Base-by-base conservation (phyloP, 495 filamentous ascomycete species). In the Neurospora sp. region DNA sequence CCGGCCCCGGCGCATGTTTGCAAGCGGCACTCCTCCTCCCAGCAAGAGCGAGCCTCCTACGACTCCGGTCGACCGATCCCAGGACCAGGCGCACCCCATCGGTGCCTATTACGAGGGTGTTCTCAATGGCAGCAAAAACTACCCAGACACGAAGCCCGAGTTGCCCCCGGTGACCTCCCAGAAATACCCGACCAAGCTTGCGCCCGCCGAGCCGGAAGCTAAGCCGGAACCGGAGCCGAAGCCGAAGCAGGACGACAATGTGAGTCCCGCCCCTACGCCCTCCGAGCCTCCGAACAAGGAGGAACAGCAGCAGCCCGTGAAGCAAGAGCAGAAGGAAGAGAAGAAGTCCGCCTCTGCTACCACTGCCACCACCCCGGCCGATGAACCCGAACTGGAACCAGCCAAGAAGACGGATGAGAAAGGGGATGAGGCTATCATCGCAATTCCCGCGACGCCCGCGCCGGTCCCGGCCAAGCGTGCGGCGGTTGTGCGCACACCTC, bases 31-130 rank as follows among this genome's bases (percentile, higher is more conserved):
- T 5, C 31, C 53, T 16, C 22, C 71, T 22, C 41, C 74, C 10
- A 74, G 70, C 39, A 74, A 73, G 69, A 69, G 71, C 73, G 68
- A 72, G 38, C 39, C 74, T 40, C 72, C 72, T 22, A 73, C 74
- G 68, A 71, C 72, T 40, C 74, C 79, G 38, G 73, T 72, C 16
- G 73, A 74, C 41, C 72, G 72, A 31, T 70, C 74, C 44, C 68
- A 71, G 22, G 74, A 73, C 41, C 81, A 84, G 65, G 83, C 82
- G 7, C 73, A 76, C 42, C 81, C 81, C 5, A 73, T 80, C 31
- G 81, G 80, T 9, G 59, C 78, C 69, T 87, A 83, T 75, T 85
- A 86, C 74, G 81, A 83, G 73, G 79, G 81, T 70, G 78, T 88
- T 39, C 80, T 88, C 61, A 78, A 82, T 73, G 79, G 81, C 20